Evolutionary conservation across 2,329 filamentous ascomycete species (phyloP), one percentile per base, ranked within the genome.

Genomic region (Fusarium bactridioides): DNA sequence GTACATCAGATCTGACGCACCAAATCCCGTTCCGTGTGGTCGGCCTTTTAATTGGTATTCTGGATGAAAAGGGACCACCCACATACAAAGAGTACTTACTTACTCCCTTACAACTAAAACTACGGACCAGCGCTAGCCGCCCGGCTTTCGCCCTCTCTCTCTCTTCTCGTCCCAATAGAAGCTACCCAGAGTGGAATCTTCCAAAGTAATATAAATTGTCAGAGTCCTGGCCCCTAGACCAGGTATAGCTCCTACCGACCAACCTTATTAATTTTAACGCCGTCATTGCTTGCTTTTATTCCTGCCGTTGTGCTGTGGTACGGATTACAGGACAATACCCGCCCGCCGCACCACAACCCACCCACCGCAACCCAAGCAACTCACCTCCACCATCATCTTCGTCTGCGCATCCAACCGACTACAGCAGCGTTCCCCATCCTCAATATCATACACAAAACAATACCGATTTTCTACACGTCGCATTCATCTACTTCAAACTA

Each of bases 341-440:
- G 62, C 67, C 68, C 62, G 67, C 63, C 69, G 54, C 67, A 65
- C 68, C 62, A 47, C 67, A 71, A 55, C 51, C 64, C 68, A 59
- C 51, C 64, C 68, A 64, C 55, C 53, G 47, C 61, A 51, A 64
- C 69, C 47, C 62, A 62, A 64, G 60, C 38, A 61, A 68, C 70
- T 68, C 67, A 66, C 59, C 67, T 73, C 70, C 70, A 67, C 67
- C 70, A 73, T 64, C 70, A 67, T 70, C 67, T 73, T 70, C 61
- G 25, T 37, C 41, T 50, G 62, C 50, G 15, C 58, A 43, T 47
- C 50, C 47, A 33, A 61, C 47, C 29, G 61, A 40, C 19, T 53
- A 54, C 45, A 31, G 55, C 51, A 58, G 31, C 31, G 31, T 31
- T 47, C 41, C 41, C 47, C 43, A 56, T 53, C 57, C n/a, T 50